Base-by-base conservation (phyloP, 306 rosid genomes). In the Cicer yamashitae region DNA sequence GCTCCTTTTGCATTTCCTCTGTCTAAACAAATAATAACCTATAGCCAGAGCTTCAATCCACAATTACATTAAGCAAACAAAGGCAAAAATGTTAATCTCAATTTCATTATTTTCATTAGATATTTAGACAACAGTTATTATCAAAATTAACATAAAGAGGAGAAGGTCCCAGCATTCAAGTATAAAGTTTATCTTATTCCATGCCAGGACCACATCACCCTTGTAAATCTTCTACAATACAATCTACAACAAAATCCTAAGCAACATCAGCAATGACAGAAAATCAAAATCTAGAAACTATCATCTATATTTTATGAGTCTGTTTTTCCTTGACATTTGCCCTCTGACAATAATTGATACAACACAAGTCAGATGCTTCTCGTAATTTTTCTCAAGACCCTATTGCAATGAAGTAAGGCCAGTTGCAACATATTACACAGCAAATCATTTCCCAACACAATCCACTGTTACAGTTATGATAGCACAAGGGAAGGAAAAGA, bases 321-420 rank as follows among this genome's bases (percentile, higher is more conserved):
- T 75, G 46, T 41, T 74, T 81, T 63, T 37, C 46, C 76, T 48
- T 79, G 46, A 65, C 48, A 71, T 62, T 63, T 71, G 34, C 39
- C 43, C 77, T 50, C 47, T 15, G 45, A 67, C 43, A 39, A 74
- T 37, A 71, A 78, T 70, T 75, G 74, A 78, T 78, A 68, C 64
- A 74, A 22, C 61, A 79, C 45, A 67, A 66, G 78, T 20, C 62
- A 82, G 80, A 82, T 82, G 88, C 68, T 85, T 72, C 77, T 71
- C 51, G 63, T 67, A 38, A 67, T 71, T 71, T 53, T 30, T 76
- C 75, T 17, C 2, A 76, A 47, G 68, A 82, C 22, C 82, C 58
- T 59, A 73, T 78, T 78, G 18, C 34, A 78, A 70, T 38, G 51
- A 64, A 73, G 78, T 34, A 76, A 44, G 62, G 66, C 54, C 37